phyloP scores from a whole-genome alignment of 2,329 filamentous ascomycete genomes.

The Phyllachora maydis region DNA sequence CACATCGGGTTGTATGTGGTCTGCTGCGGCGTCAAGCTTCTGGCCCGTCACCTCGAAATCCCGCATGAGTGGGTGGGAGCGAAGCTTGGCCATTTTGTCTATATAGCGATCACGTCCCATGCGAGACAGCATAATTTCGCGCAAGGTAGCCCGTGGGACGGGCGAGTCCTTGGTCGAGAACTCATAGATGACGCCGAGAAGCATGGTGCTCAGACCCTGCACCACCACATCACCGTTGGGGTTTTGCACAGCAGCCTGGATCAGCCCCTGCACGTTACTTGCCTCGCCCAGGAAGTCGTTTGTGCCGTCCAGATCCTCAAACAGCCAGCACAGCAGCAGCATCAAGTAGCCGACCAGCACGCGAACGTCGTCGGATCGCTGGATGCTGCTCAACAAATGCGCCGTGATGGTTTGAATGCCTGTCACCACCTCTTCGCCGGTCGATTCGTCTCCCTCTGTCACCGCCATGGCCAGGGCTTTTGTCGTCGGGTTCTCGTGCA shows the following conservation, averaged over 20 bases:
- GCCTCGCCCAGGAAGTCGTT: slow-evolving; percentile 87
- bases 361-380: slow-evolving; percentile 52
- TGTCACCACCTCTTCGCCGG: slow-evolving; percentile 86
- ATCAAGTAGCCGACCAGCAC: slow-evolving; percentile 74
- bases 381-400: slow-evolving; percentile 61
- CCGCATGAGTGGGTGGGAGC: slow-evolving; percentile 58
- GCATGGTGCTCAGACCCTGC: slow-evolving; percentile 63
- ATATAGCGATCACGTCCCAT: slow-evolving; percentile 78
- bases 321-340: slow-evolving; percentile 75
- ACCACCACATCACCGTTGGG: slow-evolving; percentile 43
- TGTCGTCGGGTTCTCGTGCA: slow-evolving; percentile 60
- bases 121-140: slow-evolving; percentile 54
- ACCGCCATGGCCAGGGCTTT: slow-evolving; percentile 66
- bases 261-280: slow-evolving; percentile 72
- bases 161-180: slow-evolving; percentile 97
- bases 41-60: slow-evolving; percentile 80
- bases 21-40: slow-evolving; percentile 29
- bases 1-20: slow-evolving; percentile 48
- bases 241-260: slow-evolving; percentile 49
- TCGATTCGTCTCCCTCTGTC: slow-evolving; percentile 72
- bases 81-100: slow-evolving; percentile 56
- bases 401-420: slow-evolving; percentile 76
- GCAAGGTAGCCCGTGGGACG: slow-evolving; percentile 60
- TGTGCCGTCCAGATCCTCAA: slow-evolving; percentile 76
- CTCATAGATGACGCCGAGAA: slow-evolving; percentile 82